Conservation (phyloP, 2,329 filamentous ascomycete genomes). For the Cryphonectria carpinicola region DNA sequence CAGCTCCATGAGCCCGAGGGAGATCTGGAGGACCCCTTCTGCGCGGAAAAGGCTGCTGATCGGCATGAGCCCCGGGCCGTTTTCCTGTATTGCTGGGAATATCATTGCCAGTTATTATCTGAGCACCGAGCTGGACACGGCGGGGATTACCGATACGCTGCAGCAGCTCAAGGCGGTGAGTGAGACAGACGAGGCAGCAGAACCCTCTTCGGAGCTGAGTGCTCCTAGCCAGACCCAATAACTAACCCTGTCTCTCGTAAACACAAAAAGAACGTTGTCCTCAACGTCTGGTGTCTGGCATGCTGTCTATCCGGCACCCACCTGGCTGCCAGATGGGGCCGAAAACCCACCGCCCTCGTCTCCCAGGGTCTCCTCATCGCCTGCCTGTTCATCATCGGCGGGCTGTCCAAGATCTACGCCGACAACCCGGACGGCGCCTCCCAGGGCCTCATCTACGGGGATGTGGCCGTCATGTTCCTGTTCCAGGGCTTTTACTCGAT, state of each 20-base stretch:
- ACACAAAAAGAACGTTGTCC: constrained; percentile 47
- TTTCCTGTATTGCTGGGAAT: constrained; percentile 43
- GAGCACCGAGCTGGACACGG: constrained; percentile 47
- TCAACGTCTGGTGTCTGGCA: constrained; percentile 54
- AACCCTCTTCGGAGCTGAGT: no score
- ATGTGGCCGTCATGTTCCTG: constrained; percentile 53
- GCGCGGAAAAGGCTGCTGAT: constrained; percentile 45
- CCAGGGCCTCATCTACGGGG: constrained; percentile 42
- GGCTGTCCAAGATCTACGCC: constrained; percentile 48
- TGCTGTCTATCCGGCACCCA: constrained; percentile 48
- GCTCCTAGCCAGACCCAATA: no score
- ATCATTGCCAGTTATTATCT: constrained; percentile 48
- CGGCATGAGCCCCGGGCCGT: constrained; percentile 39
- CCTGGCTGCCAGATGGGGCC: constrained; percentile 46
- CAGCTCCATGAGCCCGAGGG: constrained; percentile 40
- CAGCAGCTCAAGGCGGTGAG: constrained; percentile 48
- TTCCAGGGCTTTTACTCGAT: constrained; percentile 56
- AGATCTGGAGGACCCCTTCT: constrained; percentile 43
- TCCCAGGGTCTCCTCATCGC: constrained; percentile 44
- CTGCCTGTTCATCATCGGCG: constrained; percentile 56
- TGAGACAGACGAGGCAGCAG: not conserved
- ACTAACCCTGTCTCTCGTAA: not conserved
- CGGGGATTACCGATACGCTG: constrained; percentile 48
- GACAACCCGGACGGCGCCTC: constrained; percentile 36
- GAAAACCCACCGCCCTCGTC: constrained; percentile 47